phyloP scores from a whole-genome alignment of 2,329 filamentous ascomycete species.

The Fusarium domesticum region DNA sequence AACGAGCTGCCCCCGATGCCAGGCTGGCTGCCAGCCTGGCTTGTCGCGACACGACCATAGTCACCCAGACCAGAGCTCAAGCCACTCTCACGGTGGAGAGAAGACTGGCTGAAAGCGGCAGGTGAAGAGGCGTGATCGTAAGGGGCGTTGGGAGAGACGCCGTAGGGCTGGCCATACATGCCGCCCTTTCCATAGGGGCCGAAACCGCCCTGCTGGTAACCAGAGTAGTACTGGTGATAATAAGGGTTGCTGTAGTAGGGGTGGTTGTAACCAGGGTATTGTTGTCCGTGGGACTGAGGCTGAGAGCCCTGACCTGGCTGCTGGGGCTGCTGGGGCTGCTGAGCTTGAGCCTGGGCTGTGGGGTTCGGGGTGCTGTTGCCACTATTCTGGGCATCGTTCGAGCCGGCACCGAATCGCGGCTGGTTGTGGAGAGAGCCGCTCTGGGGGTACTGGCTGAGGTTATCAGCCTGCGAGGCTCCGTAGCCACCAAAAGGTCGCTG shows the following conservation, averaged over 20 bases:
- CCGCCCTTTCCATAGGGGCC: slow-evolving; percentile 54
- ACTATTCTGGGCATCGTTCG: slow-evolving; percentile 73
- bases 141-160: slow-evolving; percentile 53
- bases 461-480: slow-evolving; percentile 60
- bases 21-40: slow-evolving; percentile 49
- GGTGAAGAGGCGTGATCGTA: slow-evolving; percentile 56
- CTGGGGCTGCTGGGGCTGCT: slow-evolving; percentile 43
- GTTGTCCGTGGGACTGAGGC: slow-evolving; percentile 45
- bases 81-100: slow-evolving; percentile 51
- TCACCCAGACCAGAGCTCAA: slow-evolving; percentile 52
- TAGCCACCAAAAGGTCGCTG: slow-evolving; percentile 80
- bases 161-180: slow-evolving; percentile 56
- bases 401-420: slow-evolving; percentile 56
- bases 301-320: slow-evolving; percentile 43
- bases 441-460: slow-evolving; percentile 68
- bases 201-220: slow-evolving; percentile 52
- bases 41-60: slow-evolving; percentile 51
- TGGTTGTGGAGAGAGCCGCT: slow-evolving; percentile 57
- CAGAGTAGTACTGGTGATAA: slow-evolving; percentile 59
- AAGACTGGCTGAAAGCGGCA: slow-evolving; percentile 53
- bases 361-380: slow-evolving; percentile 91
- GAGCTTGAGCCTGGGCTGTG: slow-evolving; percentile 52
- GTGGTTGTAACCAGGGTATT: slow-evolving; percentile 53
- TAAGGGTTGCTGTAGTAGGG: slow-evolving; percentile 62
- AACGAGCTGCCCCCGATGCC: slow-evolving; percentile 51